Conservation (phyloP, 768 basidiomycete species). For the Leccinellum luteum region DNA sequence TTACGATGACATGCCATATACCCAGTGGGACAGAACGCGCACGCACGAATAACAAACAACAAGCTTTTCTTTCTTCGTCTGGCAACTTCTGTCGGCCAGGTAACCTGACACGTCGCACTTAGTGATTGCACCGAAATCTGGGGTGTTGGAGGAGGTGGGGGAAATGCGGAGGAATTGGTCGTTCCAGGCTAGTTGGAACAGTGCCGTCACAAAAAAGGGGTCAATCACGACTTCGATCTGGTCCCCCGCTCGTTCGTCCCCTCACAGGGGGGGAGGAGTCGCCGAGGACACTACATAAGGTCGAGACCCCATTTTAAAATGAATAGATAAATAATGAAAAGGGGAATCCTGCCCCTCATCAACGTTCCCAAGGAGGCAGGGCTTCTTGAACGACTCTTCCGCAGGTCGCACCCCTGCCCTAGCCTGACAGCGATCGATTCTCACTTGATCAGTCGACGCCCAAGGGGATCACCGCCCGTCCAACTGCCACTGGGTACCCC, state of each 20-base stretch:
- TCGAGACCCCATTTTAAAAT: not conserved
- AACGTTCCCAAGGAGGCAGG: not conserved
- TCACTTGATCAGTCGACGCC: not conserved
- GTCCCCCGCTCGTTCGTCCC: not conserved
- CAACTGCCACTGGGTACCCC: not conserved
- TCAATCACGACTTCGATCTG: not conserved
- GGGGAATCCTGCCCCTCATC: not conserved
- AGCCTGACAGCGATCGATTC: not conserved
- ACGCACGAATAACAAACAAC: not conserved
- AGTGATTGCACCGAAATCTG: not conserved
- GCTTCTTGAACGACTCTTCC: not conserved
- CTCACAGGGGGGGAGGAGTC: not conserved
- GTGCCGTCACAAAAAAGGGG: not conserved
- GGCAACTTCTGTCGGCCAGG: not conserved
- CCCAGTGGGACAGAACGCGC: not conserved
- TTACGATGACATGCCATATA: slow-evolving; percentile 5
- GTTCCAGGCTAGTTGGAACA: no score
- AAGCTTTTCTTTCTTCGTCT: not conserved
- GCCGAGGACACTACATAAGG: not conserved
- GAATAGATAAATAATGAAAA: not conserved
- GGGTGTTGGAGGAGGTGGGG: not conserved
- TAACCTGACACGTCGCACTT: no score
- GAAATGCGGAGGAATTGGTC: no score
- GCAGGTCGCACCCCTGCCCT: not conserved
- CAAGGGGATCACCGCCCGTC: not conserved